A percentile compares a stretch with the other conserved stretches of the same genome.
Conservation (phyloP, 768 basidiomycete species). For the Serendipita sp. region DNA sequence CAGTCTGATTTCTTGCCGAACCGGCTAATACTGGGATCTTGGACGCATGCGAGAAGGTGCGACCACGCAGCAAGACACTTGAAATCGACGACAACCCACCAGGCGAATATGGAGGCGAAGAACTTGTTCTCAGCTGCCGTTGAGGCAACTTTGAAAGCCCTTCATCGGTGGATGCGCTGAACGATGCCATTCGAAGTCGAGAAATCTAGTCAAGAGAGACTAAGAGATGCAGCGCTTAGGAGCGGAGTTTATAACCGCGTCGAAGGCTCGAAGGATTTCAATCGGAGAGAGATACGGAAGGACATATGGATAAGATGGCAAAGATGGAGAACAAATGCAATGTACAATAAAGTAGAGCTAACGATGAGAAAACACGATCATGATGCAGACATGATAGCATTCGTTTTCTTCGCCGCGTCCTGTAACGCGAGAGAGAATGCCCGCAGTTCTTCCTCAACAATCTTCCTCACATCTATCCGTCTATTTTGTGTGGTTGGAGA, state of each 20-base stretch:
- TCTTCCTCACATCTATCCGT: conserved; percentile 48
- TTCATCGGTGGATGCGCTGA: background rate
- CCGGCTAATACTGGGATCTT: background rate
- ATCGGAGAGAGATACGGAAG: background rate
- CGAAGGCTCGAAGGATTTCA: background rate
- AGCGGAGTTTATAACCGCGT: background rate
- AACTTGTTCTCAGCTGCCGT: too few relatives aligned
- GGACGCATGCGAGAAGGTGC: background rate
- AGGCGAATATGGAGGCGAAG: background rate
- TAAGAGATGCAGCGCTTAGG: background rate
- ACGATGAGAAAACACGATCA: conserved; percentile 11
- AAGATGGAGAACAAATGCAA: background rate
- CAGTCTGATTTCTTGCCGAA: background rate
- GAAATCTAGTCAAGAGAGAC: background rate
- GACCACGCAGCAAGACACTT: background rate
- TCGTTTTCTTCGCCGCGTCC: conserved; percentile 61
- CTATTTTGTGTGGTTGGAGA: conserved; percentile 19
- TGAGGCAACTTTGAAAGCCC: background rate
- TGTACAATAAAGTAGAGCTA: background rate
- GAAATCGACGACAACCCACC: background rate
- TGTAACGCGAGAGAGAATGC: conserved; percentile 59
- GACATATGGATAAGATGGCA: background rate
- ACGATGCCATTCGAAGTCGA: background rate
- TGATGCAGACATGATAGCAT: conserved; percentile 67
- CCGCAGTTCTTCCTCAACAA: conserved; percentile 63